phyloP scores from a whole-genome alignment of 805 yeast species.

The Kazachstania kunashirensis region DNA sequence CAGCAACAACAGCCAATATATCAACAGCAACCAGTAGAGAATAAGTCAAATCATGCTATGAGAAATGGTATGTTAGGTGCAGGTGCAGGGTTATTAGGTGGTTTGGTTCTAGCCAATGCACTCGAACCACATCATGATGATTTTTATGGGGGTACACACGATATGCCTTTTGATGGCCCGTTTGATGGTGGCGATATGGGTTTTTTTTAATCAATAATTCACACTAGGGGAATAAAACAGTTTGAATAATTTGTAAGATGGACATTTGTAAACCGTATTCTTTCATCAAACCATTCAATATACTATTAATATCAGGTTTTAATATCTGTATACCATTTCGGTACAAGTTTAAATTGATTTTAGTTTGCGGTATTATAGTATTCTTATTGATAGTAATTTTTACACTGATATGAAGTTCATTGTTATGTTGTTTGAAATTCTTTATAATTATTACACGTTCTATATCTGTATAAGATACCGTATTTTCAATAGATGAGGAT shows the following conservation, averaged over 20 bases:
- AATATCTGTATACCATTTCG: not conserved
- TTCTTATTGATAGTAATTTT: not conserved
- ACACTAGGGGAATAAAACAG: not conserved
- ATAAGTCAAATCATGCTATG: constrained; percentile 27
- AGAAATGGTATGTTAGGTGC: constrained; percentile 38
- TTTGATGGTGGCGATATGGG: too few relatives aligned
- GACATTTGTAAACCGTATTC: constrained; percentile 20
- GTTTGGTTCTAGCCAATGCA: constrained; percentile 41
- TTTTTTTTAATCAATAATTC: too few relatives aligned
- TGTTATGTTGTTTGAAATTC: not conserved
- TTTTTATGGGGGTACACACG: constrained; percentile 7
- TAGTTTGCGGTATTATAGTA: constrained; percentile 3
- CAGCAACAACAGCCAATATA: constrained; percentile 25
- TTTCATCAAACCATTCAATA: constrained; percentile 12
- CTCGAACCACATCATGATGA: constrained; percentile 23
- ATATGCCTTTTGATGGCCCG: too few relatives aligned
- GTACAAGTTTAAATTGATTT: not conserved
- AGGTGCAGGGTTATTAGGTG: constrained; percentile 57
- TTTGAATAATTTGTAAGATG: constrained; percentile 6
- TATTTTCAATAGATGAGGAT: not conserved
- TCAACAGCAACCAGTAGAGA: constrained; percentile 17
- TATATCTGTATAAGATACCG: not conserved
- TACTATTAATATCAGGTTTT: constrained; percentile 5
- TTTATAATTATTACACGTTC: not conserved
- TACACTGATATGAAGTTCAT: not conserved